Base-by-base conservation (phyloP, 2,329 filamentous ascomycete genomes). In the Graphilbum sp. region DNA sequence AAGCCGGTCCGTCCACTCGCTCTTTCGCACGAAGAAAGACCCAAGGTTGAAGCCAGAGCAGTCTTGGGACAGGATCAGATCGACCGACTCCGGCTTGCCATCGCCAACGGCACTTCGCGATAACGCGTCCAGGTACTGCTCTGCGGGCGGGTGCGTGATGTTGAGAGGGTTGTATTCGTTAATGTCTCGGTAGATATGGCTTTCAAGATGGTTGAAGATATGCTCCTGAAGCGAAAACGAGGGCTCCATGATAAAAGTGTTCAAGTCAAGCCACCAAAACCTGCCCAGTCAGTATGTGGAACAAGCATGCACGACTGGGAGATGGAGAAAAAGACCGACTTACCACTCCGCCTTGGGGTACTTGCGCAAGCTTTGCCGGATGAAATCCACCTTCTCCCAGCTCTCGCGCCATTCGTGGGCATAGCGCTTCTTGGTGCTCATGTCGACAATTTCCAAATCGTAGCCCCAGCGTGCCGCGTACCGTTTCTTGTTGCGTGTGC, bases 191-290 rank as follows among this genome's bases (percentile, higher is more conserved):
- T 96, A 95, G 15, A 82, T 76, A 48, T 79, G 70, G 35, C 72
- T 64, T 37, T 68, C 64, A 35, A 98, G 69, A 43, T 82, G 60
- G 56, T 87, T 75, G 67, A 98, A 95, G 49, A 98, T 74, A 57
- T 98, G 88, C 32, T 70, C 67, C 55, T 96, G 87, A 17, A 98
- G 69, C 10, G 88, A 94, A 57, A 86, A 84, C 17, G 75, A 78
- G 4, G 86, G 85, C 54, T 98, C 90, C 90, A 98, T 98, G 56
- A 98, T 79, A 60, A 88, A 92, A 3, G 90, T 98, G 61, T 94
- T 93, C 30, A 96, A 72, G 57, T 98, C 90, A 41, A 98, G 68
- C 88, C 90, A 98, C 90, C 90, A 98, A 52, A 98, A 90, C 87
- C 87, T 94, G 53, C n/a, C n/a, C 13, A 21, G 47, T 54, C 44